Evolutionary conservation across 148 eudicot species (phyloP), one percentile per base, ranked within the genome.

Genomic region (Pharnaceum exiguum): DNA sequence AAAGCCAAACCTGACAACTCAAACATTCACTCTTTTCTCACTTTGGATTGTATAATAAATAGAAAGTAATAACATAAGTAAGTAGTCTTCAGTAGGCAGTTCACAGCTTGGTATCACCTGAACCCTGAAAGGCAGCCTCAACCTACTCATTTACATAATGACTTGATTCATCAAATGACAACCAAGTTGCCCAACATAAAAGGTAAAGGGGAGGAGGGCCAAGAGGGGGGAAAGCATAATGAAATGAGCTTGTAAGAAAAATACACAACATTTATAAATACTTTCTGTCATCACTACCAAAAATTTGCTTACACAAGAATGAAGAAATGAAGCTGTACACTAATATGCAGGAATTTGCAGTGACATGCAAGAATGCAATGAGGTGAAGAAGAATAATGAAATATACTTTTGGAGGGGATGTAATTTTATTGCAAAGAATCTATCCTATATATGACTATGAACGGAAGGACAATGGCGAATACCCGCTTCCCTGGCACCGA

Each of bases 271-370:
- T 44, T 57, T 62, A 51, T 56, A 48, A 65, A 70, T 63, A 59
- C 55, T 66, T 70, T 39, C 61, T 59, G 61, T 65, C 75, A 59
- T 17, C 53, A 64, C 71, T 65, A 62, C 63, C 75, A 73, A 77
- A 77, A 77, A 69, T 77, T 69, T 71, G 75, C 68, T 77, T 73
- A 73, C 70, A 77, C 78, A 73, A 65, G 81, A 77, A 77, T 77
- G 75, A 77, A 74, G 77, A 69, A 72, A 73, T 77, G 81, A 73
- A 65, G 66, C 81, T 77, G 81, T 77, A 77, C 81, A 73, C 77
- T 57, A 62, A 73, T 69, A 59, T 72, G 74, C 67, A 71, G 66
- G 40, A n/a, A 47, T 55, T 69, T 51, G 21, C 45, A 27, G 68
- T 64, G 47, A 69, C 47, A 69, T 46, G 71, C 77, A 72, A 59